A percentile compares a stretch with the other conserved stretches of the same genome.
Evolutionary conservation across 2,329 filamentous ascomycete genomes (phyloP).

Genomic region (Penicillium janthinellum): DNA sequence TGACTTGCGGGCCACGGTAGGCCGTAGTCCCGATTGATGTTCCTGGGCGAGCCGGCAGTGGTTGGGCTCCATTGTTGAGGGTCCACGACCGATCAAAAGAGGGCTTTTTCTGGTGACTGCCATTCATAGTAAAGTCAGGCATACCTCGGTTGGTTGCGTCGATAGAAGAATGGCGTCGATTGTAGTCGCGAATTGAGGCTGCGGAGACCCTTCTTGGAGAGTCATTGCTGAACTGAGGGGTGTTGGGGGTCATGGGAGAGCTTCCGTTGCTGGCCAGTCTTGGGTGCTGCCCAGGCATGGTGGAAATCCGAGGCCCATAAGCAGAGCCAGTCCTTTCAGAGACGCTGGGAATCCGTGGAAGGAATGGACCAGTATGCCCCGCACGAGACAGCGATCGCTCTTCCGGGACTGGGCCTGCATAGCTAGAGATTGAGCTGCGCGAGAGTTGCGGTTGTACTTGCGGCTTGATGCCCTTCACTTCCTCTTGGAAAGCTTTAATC

Average conservation of each 20-base stretch:
- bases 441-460: slow-evolving; percentile 12
- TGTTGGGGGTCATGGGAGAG: slow-evolving; percentile 49
- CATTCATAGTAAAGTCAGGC: slow-evolving; percentile 31
- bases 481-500: slow-evolving; percentile 87
- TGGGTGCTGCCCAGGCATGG: slow-evolving; percentile 33
- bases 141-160: slow-evolving; percentile 60
- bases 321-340: slow-evolving; percentile 36
- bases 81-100: slow-evolving; percentile 64
- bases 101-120: slow-evolving; percentile 56
- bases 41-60: slow-evolving; percentile 36
- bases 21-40: slow-evolving; percentile 34
- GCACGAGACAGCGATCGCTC: slow-evolving; percentile 50
- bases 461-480: slow-evolving; percentile 66
- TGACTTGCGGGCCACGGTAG: slow-evolving; percentile 24
- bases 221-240: slow-evolving; percentile 45
- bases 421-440: slow-evolving; percentile 42
- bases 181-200: slow-evolving; percentile 76
- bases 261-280: slow-evolving; percentile 39
- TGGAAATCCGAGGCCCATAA: slow-evolving; percentile 30
- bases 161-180: slow-evolving; percentile 85
- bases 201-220: slow-evolving; percentile 66
- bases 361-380: slow-evolving; percentile 41
- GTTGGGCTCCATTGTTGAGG: slow-evolving; percentile 46
- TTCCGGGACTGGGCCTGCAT: slow-evolving; percentile 43
- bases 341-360: slow-evolving; percentile 48